These are phyloP conservation scores for Phytomonas serpens DNA, from an alignment of 208 protist genomes.

Conservation along the genomic window DNA sequence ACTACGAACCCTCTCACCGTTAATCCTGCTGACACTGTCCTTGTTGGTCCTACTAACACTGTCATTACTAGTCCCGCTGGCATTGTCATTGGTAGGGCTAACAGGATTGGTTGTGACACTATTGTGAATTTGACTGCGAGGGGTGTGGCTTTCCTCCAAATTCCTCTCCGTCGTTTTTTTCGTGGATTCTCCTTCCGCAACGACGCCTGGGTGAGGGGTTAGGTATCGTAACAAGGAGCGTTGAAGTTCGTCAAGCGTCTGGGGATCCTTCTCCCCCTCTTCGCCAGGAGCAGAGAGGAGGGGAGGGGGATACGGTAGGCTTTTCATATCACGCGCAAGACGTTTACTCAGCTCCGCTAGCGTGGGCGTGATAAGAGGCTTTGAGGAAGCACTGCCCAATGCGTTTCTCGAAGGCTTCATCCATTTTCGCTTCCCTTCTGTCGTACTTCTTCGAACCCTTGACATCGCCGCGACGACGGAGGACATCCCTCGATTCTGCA, in stretches of 20 bases:
- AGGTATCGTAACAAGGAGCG: neutral
- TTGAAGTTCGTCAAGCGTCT: neutral
- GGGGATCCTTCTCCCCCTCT: neutral
- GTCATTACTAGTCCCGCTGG: neutral
- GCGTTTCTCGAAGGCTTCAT: neutral
- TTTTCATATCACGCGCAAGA: neutral
- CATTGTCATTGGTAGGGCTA: neutral
- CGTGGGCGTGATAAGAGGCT: neutral
- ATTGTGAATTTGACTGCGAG: neutral
- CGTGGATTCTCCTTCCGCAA: neutral
- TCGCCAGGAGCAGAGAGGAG: neutral
- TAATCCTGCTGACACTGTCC: neutral
- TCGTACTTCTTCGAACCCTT: neutral
- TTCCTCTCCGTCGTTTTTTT: neutral
- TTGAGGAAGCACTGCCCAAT: neutral
- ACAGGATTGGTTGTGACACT: neutral
- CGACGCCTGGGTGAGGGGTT: neutral
- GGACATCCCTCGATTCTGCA: neutral
- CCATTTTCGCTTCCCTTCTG: neutral
- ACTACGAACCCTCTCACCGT: neutral
- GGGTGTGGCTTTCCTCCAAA: neutral
- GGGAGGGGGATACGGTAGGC: no score
- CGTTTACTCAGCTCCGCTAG: neutral
- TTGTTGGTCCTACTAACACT: neutral
- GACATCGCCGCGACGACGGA: conserved; percentile 11